Percentiles rank a stretch among this genome's conserved stretches.
These are phyloP conservation scores for Ustilago cynodontis DNA, from an alignment of 1,284 basidiomycete species.

Conservation along the genomic window DNA sequence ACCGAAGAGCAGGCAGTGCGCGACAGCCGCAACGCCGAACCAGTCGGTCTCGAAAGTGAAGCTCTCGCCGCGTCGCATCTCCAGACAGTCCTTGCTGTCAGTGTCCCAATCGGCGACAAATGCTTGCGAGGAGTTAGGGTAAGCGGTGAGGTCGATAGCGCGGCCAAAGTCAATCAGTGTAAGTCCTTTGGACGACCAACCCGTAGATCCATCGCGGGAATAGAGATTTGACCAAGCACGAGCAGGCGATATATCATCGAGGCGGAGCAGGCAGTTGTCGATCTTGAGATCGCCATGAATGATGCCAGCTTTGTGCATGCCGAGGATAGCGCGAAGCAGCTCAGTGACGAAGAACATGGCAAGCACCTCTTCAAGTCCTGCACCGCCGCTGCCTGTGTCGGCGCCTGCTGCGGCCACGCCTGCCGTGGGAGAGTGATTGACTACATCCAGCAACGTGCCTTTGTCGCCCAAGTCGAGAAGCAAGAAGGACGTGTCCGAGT, in stretches of 20 bases:
- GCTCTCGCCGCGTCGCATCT: constrained; percentile 83
- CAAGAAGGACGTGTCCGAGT: constrained; percentile 86
- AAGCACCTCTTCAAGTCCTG: constrained; percentile 86
- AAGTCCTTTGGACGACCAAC: constrained; percentile 89
- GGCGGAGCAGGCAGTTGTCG: constrained; percentile 93
- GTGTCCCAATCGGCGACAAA: constrained; percentile 88
- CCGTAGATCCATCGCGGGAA: constrained; percentile 79
- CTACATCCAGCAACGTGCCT: constrained; percentile 90
- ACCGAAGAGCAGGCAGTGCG: constrained; percentile 95
- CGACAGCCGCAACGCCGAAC: constrained; percentile 89
- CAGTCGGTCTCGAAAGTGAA: constrained; percentile 98
- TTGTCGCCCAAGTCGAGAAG: constrained; percentile 89
- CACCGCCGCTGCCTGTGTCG: constrained; percentile 71
- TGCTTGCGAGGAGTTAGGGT: constrained; percentile 75
- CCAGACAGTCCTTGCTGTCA: constrained; percentile 84
- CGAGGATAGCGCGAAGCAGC: constrained; percentile 84
- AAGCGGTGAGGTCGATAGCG: constrained; percentile 87
- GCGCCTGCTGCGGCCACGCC: constrained; percentile 74
- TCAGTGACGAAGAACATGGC: constrained; percentile 96
- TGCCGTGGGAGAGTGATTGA: constrained; percentile 76
- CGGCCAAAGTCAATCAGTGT: constrained; percentile 97
- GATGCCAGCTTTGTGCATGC: constrained; percentile 83
- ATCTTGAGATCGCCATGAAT: constrained; percentile 99
- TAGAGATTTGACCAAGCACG: constrained; percentile 80
- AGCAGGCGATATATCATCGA: constrained; percentile 81